Evolutionary conservation across 163 green algal genomes (phyloP).

Genomic region (Scenedesmus sp.): DNA sequence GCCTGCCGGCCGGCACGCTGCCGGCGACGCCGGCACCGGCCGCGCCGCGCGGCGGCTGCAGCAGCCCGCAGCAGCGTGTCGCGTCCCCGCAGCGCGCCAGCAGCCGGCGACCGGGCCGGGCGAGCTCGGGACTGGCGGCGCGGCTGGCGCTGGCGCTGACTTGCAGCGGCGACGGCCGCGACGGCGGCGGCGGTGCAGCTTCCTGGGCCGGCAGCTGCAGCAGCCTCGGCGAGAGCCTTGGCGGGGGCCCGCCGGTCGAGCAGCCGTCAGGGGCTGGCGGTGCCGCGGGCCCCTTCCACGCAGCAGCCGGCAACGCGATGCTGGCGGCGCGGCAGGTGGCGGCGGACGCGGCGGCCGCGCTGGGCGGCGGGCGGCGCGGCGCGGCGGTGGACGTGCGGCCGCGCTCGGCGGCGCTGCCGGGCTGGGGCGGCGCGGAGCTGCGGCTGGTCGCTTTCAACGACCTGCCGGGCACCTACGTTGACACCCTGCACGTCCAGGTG

Average conservation of each 20-base stretch:
- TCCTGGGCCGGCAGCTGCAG: not conserved
- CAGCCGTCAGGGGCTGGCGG: no score
- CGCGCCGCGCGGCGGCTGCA: not conserved
- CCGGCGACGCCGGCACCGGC: not conserved
- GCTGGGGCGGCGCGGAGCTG: conserved; percentile 55
- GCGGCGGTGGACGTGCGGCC: conserved; percentile 41
- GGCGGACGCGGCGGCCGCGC: conserved; percentile 41
- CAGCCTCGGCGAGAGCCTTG: conserved; percentile 46
- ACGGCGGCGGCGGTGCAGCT: not conserved
- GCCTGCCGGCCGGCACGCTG: not conserved
- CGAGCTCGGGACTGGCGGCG: no score
- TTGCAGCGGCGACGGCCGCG: no score
- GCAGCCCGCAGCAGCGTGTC: not conserved
- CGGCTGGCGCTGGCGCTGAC: no score
- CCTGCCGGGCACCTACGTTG: conserved; percentile 71
- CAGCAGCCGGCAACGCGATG: conserved; percentile 58
- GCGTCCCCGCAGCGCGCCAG: not conserved
- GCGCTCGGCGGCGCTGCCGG: conserved; percentile 41
- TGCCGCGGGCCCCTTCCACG: conserved; percentile 50
- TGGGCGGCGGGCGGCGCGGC: conserved; percentile 13
- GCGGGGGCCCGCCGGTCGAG: conserved; percentile 45
- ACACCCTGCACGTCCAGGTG: conserved; percentile 68
- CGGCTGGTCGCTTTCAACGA: conserved; percentile 62
- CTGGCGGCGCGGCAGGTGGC: conserved; percentile 50
- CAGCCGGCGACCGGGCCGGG: no score